These are phyloP conservation scores for Cordyceps javanica DNA, from an alignment of 2,329 filamentous ascomycete genomes.

Conservation along the genomic window DNA sequence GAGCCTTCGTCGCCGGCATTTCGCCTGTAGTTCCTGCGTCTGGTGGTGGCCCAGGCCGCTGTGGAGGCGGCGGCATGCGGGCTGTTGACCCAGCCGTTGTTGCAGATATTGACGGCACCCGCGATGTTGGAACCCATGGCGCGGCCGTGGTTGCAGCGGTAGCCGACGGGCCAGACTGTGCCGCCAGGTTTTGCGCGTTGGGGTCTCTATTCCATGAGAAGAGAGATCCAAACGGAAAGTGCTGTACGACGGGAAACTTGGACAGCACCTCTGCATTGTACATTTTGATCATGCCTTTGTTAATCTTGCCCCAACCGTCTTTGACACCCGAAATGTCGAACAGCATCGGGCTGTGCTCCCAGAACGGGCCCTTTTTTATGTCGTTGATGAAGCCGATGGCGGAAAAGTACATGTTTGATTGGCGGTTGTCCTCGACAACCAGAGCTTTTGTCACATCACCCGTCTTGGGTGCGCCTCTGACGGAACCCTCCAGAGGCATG, in stretches of 20 bases:
- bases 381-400: slow-evolving; percentile 96
- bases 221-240: slow-evolving; percentile 79
- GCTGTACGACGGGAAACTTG: slow-evolving; percentile 98
- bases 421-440: slow-evolving; percentile 60
- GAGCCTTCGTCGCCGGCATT: slow-evolving; percentile 33
- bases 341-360: slow-evolving; percentile 91
- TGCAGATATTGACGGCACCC: slow-evolving; percentile 25
- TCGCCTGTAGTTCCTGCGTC: neutral
- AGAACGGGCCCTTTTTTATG: slow-evolving; percentile 93
- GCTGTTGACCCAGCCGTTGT: neutral
- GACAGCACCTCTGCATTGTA: slow-evolving; percentile 93
- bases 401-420: slow-evolving; percentile 82
- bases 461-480: slow-evolving; percentile 64
- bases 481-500: slow-evolving; percentile 74
- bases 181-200: slow-evolving; percentile 41
- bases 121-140: slow-evolving; percentile 34
- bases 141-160: slow-evolving; percentile 36
- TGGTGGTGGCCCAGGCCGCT: neutral
- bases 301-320: slow-evolving; percentile 97
- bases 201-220: slow-evolving; percentile 71
- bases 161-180: slow-evolving; percentile 27
- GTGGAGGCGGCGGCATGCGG: slow-evolving; percentile 1
- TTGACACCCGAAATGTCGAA: slow-evolving; percentile 91
- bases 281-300: slow-evolving; percentile 99
- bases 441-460: slow-evolving; percentile 58